Percentiles rank a stretch among this genome's conserved stretches.
Conservation (phyloP, 2,329 filamentous ascomycete species). For the Akanthomyces muscarius region DNA sequence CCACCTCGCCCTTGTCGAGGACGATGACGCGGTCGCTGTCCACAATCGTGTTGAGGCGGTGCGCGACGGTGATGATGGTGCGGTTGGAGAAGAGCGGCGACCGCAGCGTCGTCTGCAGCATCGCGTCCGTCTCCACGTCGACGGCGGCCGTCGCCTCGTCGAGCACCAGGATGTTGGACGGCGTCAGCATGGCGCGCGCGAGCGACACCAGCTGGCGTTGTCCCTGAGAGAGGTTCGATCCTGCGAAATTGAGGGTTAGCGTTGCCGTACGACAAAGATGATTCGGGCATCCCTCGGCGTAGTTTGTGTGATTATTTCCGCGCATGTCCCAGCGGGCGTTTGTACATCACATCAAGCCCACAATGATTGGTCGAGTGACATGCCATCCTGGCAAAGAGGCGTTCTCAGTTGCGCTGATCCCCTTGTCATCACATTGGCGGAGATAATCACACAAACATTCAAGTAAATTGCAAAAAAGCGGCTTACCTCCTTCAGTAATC, state of each 20-base stretch:
- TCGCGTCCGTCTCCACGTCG: conserved; percentile 63
- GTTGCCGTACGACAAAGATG: neutral
- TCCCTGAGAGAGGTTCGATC: conserved; percentile 91
- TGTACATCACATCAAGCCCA: neutral
- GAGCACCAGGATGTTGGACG: conserved; percentile 93
- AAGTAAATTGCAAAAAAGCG: conserved; percentile 23
- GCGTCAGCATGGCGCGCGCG: conserved; percentile 87
- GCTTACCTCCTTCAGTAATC: conserved; percentile 87
- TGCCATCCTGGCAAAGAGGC: neutral
- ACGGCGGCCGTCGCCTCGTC: conserved; percentile 89
- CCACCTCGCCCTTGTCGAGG: conserved; percentile 82
- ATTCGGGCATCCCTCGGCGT: neutral
- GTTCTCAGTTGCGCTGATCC: neutral
- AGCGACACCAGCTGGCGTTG: conserved; percentile 93
- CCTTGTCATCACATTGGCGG: neutral
- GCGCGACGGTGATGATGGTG: conserved; percentile 97
- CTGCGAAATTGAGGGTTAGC: conserved; percentile 39
- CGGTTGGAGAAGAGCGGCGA: conserved; percentile 74
- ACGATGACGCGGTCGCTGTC: conserved; percentile 87
- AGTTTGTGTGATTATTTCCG: neutral
- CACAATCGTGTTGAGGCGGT: conserved; percentile 96
- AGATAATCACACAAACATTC: conserved; percentile 9
- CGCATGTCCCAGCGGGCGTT: neutral
- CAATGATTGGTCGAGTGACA: neutral
- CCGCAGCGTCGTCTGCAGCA: conserved; percentile 61